phyloP scores from a whole-genome alignment of 2,329 filamentous ascomycete genomes.

The Fusarium pseudocircinatum region DNA sequence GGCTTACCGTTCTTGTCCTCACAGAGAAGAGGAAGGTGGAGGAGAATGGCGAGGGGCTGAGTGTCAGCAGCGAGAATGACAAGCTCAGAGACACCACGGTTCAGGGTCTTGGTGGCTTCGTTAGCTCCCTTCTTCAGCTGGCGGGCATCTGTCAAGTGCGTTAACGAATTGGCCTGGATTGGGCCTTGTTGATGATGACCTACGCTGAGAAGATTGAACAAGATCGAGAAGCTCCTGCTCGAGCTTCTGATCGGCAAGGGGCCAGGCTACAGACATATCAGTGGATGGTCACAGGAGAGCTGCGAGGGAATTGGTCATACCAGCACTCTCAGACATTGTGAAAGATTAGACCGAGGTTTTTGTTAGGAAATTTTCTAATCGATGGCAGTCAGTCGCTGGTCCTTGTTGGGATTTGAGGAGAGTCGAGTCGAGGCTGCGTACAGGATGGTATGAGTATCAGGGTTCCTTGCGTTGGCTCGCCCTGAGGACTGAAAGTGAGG shows the following conservation, averaged over 20 bases:
- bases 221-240: conserved; percentile 86
- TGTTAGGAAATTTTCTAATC: conserved; percentile 16
- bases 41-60: conserved; percentile 83
- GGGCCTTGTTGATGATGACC: conserved; percentile 26
- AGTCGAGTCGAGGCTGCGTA: not conserved
- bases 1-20: conserved; percentile 74
- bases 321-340: conserved; percentile 44
- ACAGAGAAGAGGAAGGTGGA: conserved; percentile 88
- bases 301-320: conserved; percentile 12
- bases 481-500: conserved; percentile 50
- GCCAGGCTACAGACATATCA: conserved; percentile 66
- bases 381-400: conserved; percentile 22
- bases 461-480: conserved; percentile 72
- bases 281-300: not conserved
- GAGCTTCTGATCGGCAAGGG: conserved; percentile 76
- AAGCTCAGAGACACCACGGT: conserved; percentile 89
- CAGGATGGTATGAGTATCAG: conserved; percentile 49
- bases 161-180: not conserved
- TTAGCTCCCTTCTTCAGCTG: conserved; percentile 82
- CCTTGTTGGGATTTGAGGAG: not conserved
- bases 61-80: conserved; percentile 92
- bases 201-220: conserved; percentile 73
- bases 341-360: conserved; percentile 27
- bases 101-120: conserved; percentile 80
- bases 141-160: conserved; percentile 59